Conservation (phyloP, 352 stramenopile genomes). For the Phytophthora cajani region DNA sequence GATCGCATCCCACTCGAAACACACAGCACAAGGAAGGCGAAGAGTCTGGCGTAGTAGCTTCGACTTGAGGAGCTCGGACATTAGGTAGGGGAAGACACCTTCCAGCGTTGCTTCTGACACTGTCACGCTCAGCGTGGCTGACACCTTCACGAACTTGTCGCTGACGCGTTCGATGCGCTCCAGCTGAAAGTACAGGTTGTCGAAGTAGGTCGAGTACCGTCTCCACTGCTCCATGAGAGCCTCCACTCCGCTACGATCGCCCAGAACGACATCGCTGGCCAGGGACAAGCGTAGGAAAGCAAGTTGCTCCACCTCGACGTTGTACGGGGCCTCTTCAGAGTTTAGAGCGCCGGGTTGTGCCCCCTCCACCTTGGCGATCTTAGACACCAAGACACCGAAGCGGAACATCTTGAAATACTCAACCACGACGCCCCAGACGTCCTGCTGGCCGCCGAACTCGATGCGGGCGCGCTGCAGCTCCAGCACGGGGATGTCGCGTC, state of each 20-base stretch:
- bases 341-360: background rate
- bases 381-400: background rate
- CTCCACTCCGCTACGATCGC: too few relatives aligned
- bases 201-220: too few relatives aligned
- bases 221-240: too few relatives aligned
- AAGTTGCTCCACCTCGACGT: too few relatives aligned
- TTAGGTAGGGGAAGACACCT: too few relatives aligned
- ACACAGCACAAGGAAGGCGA: constrained; percentile 8
- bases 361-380: background rate
- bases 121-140: too few relatives aligned
- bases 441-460: background rate
- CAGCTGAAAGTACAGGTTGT: too few relatives aligned
- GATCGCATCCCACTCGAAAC: constrained; percentile 23
- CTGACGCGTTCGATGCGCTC: too few relatives aligned
- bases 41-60: constrained; percentile 18
- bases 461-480: background rate
- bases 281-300: too few relatives aligned
- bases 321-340: background rate
- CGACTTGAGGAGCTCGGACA: background rate
- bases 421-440: background rate
- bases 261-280: too few relatives aligned
- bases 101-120: too few relatives aligned
- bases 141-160: too few relatives aligned
- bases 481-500: background rate
- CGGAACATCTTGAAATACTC: background rate